Base-by-base conservation (phyloP, 106 monocot species). In the Agapanthus africanus region DNA sequence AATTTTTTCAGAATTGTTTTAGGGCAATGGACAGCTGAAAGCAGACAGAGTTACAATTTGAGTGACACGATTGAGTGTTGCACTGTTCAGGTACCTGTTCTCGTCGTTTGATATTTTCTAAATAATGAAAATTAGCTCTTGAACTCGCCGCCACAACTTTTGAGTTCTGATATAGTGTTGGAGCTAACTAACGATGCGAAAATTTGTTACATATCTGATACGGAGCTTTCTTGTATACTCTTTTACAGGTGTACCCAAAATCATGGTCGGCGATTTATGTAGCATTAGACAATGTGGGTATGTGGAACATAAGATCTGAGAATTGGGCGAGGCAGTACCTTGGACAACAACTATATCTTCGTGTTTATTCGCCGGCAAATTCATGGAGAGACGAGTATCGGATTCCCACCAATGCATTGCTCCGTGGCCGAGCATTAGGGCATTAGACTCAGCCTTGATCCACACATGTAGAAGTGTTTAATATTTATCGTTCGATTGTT, bases 221-320 rank as follows among this genome's bases (percentile, higher is more conserved):
- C 1, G 2, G 40, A 6, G 13, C 13, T 11, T 31, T 59, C 5
- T 10, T 61, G 18, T 51, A 18, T 37, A 35, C 22, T 37, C 35
- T 63, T 4, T 59, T 31, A 31, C 52, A 63, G 63, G 63, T 63
- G 37, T 63, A 63, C 63, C 63, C 63, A 3, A 63, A 59, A 63
- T 37, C 63, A 21, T 87, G 87, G 87, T 71, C 79, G 6, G 82
- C 87, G 21, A 68, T 87, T 27, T 87, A 82, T 64, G 72, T 87
- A 63, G 51, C 87, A 13, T 15, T 87, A 49, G 87, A n/a, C n/a
- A n/a, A n/a, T n/a, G n/a, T n/a, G n/a, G n/a, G n/a, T n/a, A n/a
- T n/a, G n/a, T n/a, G n/a, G n/a, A n/a, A n/a, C n/a, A n/a, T n/a
- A n/a, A n/a, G n/a, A n/a, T n/a, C n/a, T n/a, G n/a, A n/a, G n/a